Conservation (phyloP, 805 yeast genomes). For the Barnettozyma wickerhamii region DNA sequence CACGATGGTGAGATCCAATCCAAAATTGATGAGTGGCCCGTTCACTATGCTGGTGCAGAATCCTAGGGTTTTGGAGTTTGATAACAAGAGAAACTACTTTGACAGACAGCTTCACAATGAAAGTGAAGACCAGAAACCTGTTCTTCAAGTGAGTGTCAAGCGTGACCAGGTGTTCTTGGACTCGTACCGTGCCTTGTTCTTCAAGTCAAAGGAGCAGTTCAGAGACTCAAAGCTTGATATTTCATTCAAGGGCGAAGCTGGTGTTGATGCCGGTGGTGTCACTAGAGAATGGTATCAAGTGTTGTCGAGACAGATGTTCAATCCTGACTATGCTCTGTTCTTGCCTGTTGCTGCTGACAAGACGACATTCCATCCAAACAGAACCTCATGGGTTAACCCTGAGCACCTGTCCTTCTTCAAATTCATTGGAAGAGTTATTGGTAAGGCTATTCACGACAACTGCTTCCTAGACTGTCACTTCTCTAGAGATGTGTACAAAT, state of each 20-base stretch:
- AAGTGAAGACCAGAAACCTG: slow-evolving; percentile 35
- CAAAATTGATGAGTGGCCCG: slow-evolving; percentile 94
- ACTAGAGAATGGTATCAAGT: slow-evolving; percentile 98
- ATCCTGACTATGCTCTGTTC: slow-evolving; percentile 91
- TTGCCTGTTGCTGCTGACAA: slow-evolving; percentile 88
- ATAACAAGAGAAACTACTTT: slow-evolving; percentile 85
- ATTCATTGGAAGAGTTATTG: slow-evolving; percentile 90
- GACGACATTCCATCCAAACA: slow-evolving; percentile 92
- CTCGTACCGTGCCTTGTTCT: slow-evolving; percentile 78
- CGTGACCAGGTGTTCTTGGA: slow-evolving; percentile 92
- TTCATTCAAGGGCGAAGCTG: slow-evolving; percentile 88
- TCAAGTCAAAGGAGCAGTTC: slow-evolving; percentile 70
- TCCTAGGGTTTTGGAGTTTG: slow-evolving; percentile 89
- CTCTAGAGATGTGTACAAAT: slow-evolving; percentile 90
- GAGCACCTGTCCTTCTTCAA: slow-evolving; percentile 91
- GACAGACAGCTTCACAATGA: slow-evolving; percentile 60
- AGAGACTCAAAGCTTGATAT: slow-evolving; percentile 70
- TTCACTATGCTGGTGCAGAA: slow-evolving; percentile 84
- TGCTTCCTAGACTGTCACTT: slow-evolving; percentile 90
- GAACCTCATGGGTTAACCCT: slow-evolving; percentile 89
- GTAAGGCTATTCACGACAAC: slow-evolving; percentile 87
- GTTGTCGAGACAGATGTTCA: slow-evolving; percentile 88
- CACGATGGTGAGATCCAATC: slow-evolving; percentile 86
- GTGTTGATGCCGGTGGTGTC: slow-evolving; percentile 98
- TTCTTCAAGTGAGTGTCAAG: slow-evolving; percentile 64